Base-by-base conservation (phyloP, 345 rosid species). In the Hypericum androsaemum region DNA sequence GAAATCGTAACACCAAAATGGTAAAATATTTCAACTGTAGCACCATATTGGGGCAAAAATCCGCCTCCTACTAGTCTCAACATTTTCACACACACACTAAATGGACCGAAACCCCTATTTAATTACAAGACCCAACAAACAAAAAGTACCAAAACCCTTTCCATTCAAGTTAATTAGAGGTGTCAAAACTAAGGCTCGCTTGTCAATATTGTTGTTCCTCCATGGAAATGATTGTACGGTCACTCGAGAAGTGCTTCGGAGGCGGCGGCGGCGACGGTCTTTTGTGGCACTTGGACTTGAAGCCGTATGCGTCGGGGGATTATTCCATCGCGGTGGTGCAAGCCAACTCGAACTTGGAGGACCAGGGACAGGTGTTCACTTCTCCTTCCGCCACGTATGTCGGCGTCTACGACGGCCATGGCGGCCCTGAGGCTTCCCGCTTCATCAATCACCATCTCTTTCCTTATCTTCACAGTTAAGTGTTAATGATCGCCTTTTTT, bases 361-460 rank as follows among this genome's bases (percentile, higher is more conserved):
- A 92, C 58, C 98, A 92, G 61, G 82, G 95, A 45, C 95, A 92
- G 65, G 98, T 92, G 8, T 81, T 69, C 36, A 77, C 94, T 0
- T 81, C 95, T 12, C 73, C 94, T 7, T 83, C 77, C 2, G 86
- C 82, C 8, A 92, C 95, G 64, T 92, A 69, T 50, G 80, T 88
- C 12, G 98, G 98, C 12, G 88, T 92, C 48, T 78, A 85, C 58
- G 98, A 92, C 50, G 98, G 97, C 2, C 98, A 92, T 47, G 98
- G 98, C 3, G 98, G 98, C 0, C 97, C 98, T 8, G 98, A 92
- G 64, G 97, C 98, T 63, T 80, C 97, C 13, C 58, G 97, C 66
- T 92, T 92, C 64, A 89, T 92, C 59, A 88, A 85, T 54, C 74
- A 75, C 56, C 87, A 85, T 58, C 77, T 92, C 53, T 83, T 92